Evolutionary conservation across 2,329 filamentous ascomycete species (phyloP), one percentile per base, ranked within the genome.

Genomic region (Ascocoryne sarcoides): DNA sequence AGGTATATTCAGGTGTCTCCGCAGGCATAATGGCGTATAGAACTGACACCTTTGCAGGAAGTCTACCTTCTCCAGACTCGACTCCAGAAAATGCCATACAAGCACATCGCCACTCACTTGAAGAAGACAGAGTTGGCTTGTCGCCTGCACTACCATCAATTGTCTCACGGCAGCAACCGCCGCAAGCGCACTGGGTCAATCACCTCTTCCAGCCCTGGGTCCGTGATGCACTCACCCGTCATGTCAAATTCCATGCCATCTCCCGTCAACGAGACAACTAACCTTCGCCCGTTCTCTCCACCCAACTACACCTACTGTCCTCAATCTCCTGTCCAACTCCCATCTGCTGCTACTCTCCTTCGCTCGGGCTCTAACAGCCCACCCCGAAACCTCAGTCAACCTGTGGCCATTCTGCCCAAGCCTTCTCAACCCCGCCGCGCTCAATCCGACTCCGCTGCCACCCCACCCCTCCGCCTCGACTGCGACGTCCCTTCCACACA

Each of bases 61-160:
- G 74, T 79, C 43, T 92, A 90, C 61, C 79, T 92, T 40, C 73
- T 92, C 46, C 83, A 88, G 63, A 89, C 83, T 45, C 82, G 85
- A 43, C 75, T 85, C 56, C 83, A 89, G 57, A 90, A 90, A 66
- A 87, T 90, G 79, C 85, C 85, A 1, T 92, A 92, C 65, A 92
- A 90, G 70, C 84, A 90, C 60, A 92, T 92, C 59, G 85, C 85
- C 43, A 76, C 81, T 44, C 82, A 89, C 54, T 68, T 92, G 52
- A 86, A 88, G 65, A 93, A 92, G 70, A 92, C 85, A 1, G 85
- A 92, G 66, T 70, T 92, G 44, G 85, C 85, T 35, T 93, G 85
- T 65, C 84, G 86, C 48, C 74, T 93, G 47, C 86, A 92, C 64
- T 90, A 86, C 60, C 85, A 93, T 58, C 85, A 92, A 58, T 73